Percentiles rank a stretch among this genome's conserved stretches.
Evolutionary conservation across 2,329 filamentous ascomycete species (phyloP).

Genomic region (Trichoderma arundinaceum): DNA sequence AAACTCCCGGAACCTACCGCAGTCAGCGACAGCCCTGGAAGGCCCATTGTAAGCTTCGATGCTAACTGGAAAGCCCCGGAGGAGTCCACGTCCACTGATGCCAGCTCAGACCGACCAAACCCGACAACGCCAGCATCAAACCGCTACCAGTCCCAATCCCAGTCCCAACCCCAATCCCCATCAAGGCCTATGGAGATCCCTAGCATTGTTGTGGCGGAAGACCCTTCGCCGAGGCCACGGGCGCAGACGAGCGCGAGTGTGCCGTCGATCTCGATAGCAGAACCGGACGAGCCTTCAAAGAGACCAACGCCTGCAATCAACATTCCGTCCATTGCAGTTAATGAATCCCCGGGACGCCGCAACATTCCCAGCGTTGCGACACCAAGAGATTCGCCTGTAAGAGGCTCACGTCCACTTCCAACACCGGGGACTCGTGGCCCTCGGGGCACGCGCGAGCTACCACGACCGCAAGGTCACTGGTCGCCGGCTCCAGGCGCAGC

Average conservation of each 20-base stretch:
- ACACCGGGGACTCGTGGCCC: slow-evolving; percentile 48
- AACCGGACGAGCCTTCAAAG: slow-evolving; percentile 36
- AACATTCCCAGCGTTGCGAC: slow-evolving; percentile 54
- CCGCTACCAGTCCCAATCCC: slow-evolving; percentile 29
- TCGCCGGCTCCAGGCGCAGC: slow-evolving; percentile 57
- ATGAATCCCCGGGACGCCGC: slow-evolving; percentile 44
- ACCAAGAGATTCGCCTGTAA: slow-evolving; percentile 48
- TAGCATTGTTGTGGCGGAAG: slow-evolving; percentile 61
- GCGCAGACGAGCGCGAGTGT: slow-evolving; percentile 41
- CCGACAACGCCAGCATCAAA: slow-evolving; percentile 36
- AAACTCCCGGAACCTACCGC: slow-evolving; percentile 87
- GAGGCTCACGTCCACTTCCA: slow-evolving; percentile 49
- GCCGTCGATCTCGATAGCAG: slow-evolving; percentile 48
- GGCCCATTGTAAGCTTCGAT: slow-evolving; percentile 98
- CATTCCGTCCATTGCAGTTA: slow-evolving; percentile 58
- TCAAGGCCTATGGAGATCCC: slow-evolving; percentile 52
- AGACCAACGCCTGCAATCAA: slow-evolving; percentile 46
- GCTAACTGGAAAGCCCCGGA: slow-evolving; percentile 78
- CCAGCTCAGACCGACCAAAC: slow-evolving; percentile 55
- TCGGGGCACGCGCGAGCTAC: slow-evolving; percentile 45
- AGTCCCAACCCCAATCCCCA: slow-evolving; percentile 34
- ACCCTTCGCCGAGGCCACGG: slow-evolving; percentile 46
- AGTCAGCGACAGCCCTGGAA: slow-evolving; percentile 86
- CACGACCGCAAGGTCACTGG: slow-evolving; percentile 61
- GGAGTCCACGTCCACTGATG: slow-evolving; percentile 65